These are phyloP conservation scores for Salisapilia sapeloensis DNA, from an alignment of 352 stramenopile species.

Conservation along the genomic window DNA sequence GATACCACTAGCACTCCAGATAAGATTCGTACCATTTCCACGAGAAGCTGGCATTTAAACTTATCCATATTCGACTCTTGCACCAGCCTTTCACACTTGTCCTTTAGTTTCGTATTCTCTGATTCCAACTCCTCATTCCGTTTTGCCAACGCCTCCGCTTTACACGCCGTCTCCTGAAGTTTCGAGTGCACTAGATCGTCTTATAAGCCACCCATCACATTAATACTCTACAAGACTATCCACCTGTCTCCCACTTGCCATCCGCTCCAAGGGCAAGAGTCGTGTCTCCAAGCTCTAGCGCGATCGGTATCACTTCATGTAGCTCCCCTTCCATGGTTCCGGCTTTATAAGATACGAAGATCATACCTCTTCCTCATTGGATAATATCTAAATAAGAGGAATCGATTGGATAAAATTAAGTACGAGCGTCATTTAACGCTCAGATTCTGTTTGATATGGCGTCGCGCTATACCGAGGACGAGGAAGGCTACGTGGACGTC, in stretches of 20 bases:
- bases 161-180: constrained; percentile 21
- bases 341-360: too few relatives aligned
- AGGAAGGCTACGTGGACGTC: too few relatives aligned
- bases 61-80: constrained; percentile 80
- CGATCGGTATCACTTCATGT: constrained; percentile 57
- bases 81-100: constrained; percentile 34
- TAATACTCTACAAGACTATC: constrained; percentile 1
- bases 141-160: constrained; percentile 13
- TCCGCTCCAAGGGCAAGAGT: constrained; percentile 19
- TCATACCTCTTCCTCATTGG: too few relatives aligned
- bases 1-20: not conserved
- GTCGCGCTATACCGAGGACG: too few relatives aligned
- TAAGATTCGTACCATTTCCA: constrained; percentile 48
- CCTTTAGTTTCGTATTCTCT: constrained; percentile 41
- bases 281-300: constrained; percentile 29
- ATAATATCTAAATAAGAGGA: too few relatives aligned
- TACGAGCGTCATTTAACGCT: too few relatives aligned
- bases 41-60: constrained; percentile 75
- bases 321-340: too few relatives aligned
- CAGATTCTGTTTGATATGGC: too few relatives aligned
- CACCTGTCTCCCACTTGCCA: constrained; percentile 57
- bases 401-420: too few relatives aligned
- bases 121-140: constrained; percentile 25
- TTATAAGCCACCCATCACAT: not conserved
- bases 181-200: constrained; percentile 27